A percentile compares a stretch with the other conserved stretches of the same genome.
These are phyloP conservation scores for Erythrophleum fordii DNA, from an alignment of 306 rosid genomes.

Conservation along the genomic window DNA sequence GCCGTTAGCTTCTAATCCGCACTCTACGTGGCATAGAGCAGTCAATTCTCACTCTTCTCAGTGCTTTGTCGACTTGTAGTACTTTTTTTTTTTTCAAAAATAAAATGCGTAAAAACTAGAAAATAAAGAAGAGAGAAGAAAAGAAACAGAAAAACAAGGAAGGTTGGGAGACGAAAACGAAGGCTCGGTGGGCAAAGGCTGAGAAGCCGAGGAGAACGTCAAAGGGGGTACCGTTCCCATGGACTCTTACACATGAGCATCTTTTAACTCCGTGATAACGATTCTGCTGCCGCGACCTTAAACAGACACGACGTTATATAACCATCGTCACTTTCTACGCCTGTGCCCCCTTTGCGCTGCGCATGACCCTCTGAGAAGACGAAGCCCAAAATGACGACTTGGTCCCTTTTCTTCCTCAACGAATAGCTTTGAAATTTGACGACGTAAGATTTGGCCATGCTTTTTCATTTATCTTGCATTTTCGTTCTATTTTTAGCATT, in stretches of 20 bases:
- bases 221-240: background rate
- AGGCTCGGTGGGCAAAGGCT: background rate
- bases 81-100: background rate
- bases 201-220: background rate
- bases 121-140: background rate
- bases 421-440: background rate
- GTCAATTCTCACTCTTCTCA: background rate
- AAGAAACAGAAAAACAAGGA: background rate
- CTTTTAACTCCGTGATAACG: constrained; percentile 50
- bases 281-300: constrained; percentile 33
- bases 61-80: constrained; percentile 15
- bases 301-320: constrained; percentile 40
- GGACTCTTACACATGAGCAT: background rate
- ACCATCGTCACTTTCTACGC: constrained; percentile 41
- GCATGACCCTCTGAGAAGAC: constrained; percentile 7
- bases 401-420: constrained; percentile 8
- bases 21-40: constrained; percentile 44
- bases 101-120: background rate
- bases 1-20: background rate
- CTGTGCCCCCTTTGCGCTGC: background rate
- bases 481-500: background rate
- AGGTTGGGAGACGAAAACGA: background rate
- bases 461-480: background rate
- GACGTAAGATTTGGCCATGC: constrained; percentile 34
- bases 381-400: constrained; percentile 20